Percentiles rank a stretch among this genome's conserved stretches.
phyloP scores from a whole-genome alignment of 768 basidiomycete genomes.

The Agaricus blazei region DNA sequence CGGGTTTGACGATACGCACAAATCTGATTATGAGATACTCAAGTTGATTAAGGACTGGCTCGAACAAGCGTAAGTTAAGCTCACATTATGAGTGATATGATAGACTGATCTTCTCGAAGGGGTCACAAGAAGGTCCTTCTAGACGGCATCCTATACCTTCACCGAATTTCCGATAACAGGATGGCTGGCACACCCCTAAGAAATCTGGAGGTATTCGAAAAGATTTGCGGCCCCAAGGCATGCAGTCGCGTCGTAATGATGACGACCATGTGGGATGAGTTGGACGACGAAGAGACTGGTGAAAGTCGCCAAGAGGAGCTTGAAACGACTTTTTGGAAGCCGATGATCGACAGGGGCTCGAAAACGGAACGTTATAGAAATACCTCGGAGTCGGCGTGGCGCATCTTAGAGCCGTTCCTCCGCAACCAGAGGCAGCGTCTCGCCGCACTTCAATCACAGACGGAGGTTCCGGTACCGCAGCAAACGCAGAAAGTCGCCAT shows the following conservation, averaged over 20 bases:
- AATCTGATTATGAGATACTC: conserved; percentile 19
- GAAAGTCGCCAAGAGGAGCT: conserved; percentile 12
- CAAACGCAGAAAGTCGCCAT: neutral
- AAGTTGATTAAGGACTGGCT: conserved; percentile 20
- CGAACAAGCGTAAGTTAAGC: conserved; percentile 6
- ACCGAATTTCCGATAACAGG: conserved; percentile 18
- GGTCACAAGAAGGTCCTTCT: conserved; percentile 14
- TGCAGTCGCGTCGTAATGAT: conserved; percentile 24
- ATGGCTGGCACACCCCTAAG: conserved; percentile 23
- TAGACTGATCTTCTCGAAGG: neutral
- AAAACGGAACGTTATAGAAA: neutral
- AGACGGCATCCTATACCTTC: conserved; percentile 23
- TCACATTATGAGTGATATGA: neutral
- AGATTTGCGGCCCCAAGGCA: conserved; percentile 27
- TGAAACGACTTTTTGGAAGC: conserved; percentile 12
- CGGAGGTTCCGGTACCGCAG: conserved; percentile 18
- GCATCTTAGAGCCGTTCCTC: conserved; percentile 1
- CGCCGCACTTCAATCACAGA: conserved; percentile 13
- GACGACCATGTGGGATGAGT: conserved; percentile 22
- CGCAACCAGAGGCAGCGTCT: neutral
- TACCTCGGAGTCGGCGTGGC: conserved; percentile 3
- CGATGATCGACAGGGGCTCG: conserved; percentile 12
- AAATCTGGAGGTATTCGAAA: conserved; percentile 28
- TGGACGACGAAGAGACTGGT: conserved; percentile 2
- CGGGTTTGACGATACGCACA: conserved; percentile 21